Conservation (phyloP, 192 early-diverging fungal genomes). For the Umbelopsis isabellina region DNA sequence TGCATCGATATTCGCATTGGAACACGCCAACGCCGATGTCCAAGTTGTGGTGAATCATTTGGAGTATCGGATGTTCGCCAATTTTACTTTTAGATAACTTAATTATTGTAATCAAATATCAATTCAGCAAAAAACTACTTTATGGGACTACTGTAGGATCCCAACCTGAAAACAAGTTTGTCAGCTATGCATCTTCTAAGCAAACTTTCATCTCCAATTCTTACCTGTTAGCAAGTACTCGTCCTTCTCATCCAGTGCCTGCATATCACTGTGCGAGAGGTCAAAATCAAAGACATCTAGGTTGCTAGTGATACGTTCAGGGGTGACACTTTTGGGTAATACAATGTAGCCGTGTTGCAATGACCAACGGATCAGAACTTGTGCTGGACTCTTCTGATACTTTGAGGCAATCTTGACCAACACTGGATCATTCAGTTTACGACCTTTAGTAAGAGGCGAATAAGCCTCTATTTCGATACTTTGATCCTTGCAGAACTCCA, state of each 20-base stretch:
- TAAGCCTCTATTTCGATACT: slow-evolving; percentile 60
- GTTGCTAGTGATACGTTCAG: slow-evolving; percentile 49
- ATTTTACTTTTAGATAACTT: slow-evolving; percentile 69
- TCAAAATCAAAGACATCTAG: slow-evolving; percentile 51
- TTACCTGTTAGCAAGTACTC: slow-evolving; percentile 15
- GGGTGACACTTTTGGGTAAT: slow-evolving; percentile 67
- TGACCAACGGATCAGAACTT: slow-evolving; percentile 68
- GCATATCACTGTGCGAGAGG: slow-evolving; percentile 31
- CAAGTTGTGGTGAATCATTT: slow-evolving; percentile 87
- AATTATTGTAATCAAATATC: background rate
- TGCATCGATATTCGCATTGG: slow-evolving; percentile 88
- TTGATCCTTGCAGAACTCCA: slow-evolving; percentile 46
- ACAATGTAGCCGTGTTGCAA: slow-evolving; percentile 64
- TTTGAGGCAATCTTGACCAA: slow-evolving; percentile 52
- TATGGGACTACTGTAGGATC: slow-evolving; percentile 15
- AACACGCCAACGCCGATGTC: slow-evolving; percentile 92
- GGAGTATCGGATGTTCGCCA: slow-evolving; percentile 78
- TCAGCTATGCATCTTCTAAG: background rate
- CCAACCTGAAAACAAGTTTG: background rate
- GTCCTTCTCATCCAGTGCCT: background rate
- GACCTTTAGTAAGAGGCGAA: slow-evolving; percentile 54
- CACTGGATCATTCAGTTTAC: slow-evolving; percentile 51
- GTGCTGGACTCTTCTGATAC: slow-evolving; percentile 56
- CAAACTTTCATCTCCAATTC: background rate
- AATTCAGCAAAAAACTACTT: background rate